Evolutionary conservation across 73 alveolate genomes (phyloP), one percentile per base, ranked within the genome.

Genomic region (Breviolum minutum): DNA sequence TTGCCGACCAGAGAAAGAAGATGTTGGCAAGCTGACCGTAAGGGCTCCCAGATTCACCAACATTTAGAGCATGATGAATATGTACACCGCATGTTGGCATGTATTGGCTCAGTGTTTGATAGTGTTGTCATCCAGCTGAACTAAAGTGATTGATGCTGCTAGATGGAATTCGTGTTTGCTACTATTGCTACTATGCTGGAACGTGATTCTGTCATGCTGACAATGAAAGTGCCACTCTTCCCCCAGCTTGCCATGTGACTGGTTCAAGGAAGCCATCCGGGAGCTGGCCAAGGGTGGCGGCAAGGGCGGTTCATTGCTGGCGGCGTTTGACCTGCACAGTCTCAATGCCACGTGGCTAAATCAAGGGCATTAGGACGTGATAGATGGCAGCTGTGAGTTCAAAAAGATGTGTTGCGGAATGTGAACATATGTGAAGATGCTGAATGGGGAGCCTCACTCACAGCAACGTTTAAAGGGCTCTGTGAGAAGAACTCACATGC

Each of bases 241-340:
- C n/a, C 24, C n/a, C n/a, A n/a, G 10, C 19, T 6, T n/a, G 16
- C 54, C 32, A 76, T 54, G 61, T n/a, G 8, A n/a, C 19, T 54
- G 40, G 6, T 20, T 68, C 70, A 68, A 82, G 63, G 91, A 48
- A 30, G 14, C 13, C 69, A 20, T 40, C 63, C 12, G 29, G 27
- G 27, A 60, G 48, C 69, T 32, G 64, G 26, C 63, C 91, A 82
- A 19, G 68, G 76, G 54, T 27, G 30, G 93, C 91, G 66, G 69
- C 60, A 68, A 22, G 16, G 91, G 69, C 7, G n/a, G 29, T 22
- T 63, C 93, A 13, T 63, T 84, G 71, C 14, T 54, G 77, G 60
- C 77, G 61, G 93, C 93, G 11, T 13, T 84, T 16, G 93, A 84
- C 27, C 16, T 84, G 76, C 93, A 84, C 24, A n/a, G 63, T 22